Percentiles rank a stretch among this genome's conserved stretches.
phyloP scores from a whole-genome alignment of 1,284 basidiomycete species.

The Abortiporus biennis region DNA sequence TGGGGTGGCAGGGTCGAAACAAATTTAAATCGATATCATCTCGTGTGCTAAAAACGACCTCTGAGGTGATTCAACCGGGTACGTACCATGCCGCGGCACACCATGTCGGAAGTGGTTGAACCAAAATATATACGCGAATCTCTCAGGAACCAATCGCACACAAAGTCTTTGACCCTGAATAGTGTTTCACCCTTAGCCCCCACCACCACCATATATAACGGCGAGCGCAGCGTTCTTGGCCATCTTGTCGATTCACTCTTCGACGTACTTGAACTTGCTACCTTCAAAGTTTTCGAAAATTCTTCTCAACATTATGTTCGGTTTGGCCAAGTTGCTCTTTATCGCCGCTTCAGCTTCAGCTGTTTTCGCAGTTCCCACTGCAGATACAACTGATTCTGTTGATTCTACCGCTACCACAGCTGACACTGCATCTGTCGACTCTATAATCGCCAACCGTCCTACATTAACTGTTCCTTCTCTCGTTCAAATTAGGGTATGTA shows the following conservation, averaged over 20 bases:
- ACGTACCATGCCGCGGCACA: neutral
- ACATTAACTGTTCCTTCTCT: slow-evolving; percentile 12
- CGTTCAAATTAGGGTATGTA: slow-evolving; percentile 12
- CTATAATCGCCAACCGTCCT: slow-evolving; percentile 5
- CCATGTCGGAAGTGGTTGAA: neutral
- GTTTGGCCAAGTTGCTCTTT: neutral
- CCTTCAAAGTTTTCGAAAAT: too few species aligned
- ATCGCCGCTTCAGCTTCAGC: neutral
- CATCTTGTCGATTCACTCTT: too few species aligned
- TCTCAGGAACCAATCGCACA: neutral
- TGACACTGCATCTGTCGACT: neutral
- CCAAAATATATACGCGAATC: neutral
- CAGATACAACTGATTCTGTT: neutral
- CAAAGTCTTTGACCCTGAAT: neutral
- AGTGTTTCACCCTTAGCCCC: too few species aligned
- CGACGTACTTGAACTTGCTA: too few species aligned
- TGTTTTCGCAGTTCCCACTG: neutral
- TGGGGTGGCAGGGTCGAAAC: too few species aligned
- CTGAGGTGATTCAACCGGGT: neutral
- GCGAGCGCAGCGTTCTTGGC: too few species aligned
- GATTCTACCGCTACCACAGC: neutral
- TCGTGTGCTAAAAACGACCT: too few species aligned
- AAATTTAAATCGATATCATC: too few species aligned
- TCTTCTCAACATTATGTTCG: slow-evolving; percentile 5
- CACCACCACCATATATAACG: too few species aligned